Evolutionary conservation across 257 asterid species (phyloP).

Genomic region (Gentiana macrophylla): DNA sequence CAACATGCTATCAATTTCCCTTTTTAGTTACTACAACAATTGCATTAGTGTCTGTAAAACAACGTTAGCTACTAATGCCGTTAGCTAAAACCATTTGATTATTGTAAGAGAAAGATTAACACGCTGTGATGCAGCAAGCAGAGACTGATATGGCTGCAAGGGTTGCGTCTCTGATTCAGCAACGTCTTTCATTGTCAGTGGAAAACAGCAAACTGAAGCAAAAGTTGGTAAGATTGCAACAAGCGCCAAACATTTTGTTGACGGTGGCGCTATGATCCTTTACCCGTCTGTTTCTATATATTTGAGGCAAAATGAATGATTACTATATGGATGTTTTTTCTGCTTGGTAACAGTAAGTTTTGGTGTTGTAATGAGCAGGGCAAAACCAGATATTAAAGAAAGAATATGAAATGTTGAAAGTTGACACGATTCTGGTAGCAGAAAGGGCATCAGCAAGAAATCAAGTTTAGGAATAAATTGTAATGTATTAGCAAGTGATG

Average conservation of each 20-base stretch:
- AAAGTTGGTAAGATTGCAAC: slow-evolving; percentile 41
- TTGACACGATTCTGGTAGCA: slow-evolving; percentile 14
- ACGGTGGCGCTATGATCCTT: slow-evolving; percentile 32
- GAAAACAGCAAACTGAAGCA: slow-evolving; percentile 69
- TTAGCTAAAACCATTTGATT: no score
- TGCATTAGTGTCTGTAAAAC: no score
- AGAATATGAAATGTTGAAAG: slow-evolving; percentile 44
- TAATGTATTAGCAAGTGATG: slow-evolving; percentile 40
- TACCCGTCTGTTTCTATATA: background rate
- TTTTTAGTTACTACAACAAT: no score
- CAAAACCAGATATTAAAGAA: slow-evolving; percentile 43
- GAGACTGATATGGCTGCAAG: slow-evolving; percentile 54
- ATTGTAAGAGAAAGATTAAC: slow-evolving; percentile 1
- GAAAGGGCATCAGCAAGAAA: no score
- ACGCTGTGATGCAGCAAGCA: slow-evolving; percentile 33
- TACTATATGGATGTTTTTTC: background rate
- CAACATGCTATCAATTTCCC: no score
- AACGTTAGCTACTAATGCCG: no score
- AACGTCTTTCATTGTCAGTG: slow-evolving; percentile 39
- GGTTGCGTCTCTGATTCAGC: slow-evolving; percentile 49
- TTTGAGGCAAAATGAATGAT: background rate
- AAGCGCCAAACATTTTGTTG: slow-evolving; percentile 46
- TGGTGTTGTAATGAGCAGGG: no score
- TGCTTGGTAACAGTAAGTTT: no score
- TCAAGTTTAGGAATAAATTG: slow-evolving; percentile 26